These are phyloP conservation scores for Scenedesmus sp. DNA, from an alignment of 163 green algal species.

Conservation along the genomic window DNA sequence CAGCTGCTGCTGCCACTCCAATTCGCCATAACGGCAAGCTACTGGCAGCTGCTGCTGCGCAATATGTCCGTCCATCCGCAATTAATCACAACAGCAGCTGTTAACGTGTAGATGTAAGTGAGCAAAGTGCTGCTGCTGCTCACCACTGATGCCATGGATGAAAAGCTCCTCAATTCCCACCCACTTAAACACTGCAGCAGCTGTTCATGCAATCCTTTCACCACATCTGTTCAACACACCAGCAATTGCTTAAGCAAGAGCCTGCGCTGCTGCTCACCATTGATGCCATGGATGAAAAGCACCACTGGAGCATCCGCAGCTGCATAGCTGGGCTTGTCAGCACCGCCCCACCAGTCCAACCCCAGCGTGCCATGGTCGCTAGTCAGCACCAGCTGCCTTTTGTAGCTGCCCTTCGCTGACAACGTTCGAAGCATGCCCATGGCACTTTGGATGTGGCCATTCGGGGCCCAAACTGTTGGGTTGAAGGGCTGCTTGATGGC, in stretches of 20 bases:
- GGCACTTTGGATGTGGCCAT: constrained; percentile 59
- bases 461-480: constrained; percentile 59
- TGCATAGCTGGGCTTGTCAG: constrained; percentile 52
- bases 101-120: too few species aligned
- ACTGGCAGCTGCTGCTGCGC: too few species aligned
- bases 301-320: constrained; percentile 66
- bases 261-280: constrained; percentile 20
- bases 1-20: background rate
- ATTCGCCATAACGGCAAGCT: background rate
- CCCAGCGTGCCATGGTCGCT: constrained; percentile 75
- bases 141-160: background rate
- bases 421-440: constrained; percentile 52
- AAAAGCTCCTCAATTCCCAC: background rate
- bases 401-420: constrained; percentile 55
- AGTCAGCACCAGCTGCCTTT: constrained; percentile 60
- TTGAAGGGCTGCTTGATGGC: constrained; percentile 58
- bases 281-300: constrained; percentile 77
- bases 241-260: too few species aligned
- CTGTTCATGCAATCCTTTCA: too few species aligned
- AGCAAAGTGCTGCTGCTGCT: too few species aligned
- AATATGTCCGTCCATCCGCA: too few species aligned
- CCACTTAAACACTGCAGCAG: background rate
- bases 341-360: constrained; percentile 79
- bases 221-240: background rate
- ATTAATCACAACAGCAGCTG: too few species aligned